These are phyloP conservation scores for Nannochloris sp. DNA, from an alignment of 139 green algal species.

Conservation along the genomic window DNA sequence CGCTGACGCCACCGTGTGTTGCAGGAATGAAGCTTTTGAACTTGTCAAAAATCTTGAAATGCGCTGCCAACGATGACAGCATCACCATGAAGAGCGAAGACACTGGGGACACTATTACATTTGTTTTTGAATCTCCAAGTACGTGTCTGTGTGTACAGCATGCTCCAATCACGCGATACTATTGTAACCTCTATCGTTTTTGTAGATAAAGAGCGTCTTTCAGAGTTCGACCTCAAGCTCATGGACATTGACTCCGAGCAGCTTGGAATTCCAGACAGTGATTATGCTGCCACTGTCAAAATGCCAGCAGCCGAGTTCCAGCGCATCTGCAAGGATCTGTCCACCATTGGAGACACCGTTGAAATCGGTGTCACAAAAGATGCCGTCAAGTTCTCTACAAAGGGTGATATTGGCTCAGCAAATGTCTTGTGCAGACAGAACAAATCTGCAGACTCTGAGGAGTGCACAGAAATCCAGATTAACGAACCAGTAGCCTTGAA, in stretches of 20 bases:
- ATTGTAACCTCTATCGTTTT: neutral
- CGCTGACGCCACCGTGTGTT: neutral
- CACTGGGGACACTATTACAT: conserved; percentile 80
- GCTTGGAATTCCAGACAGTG: conserved; percentile 89
- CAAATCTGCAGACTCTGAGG: conserved; percentile 49
- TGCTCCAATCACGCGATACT: neutral
- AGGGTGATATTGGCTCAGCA: conserved; percentile 89
- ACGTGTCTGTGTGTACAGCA: neutral
- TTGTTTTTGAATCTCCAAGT: conserved; percentile 91
- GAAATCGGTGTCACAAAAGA: conserved; percentile 92
- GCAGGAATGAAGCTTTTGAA: conserved; percentile 86
- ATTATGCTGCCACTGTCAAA: conserved; percentile 78
- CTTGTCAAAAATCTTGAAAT: conserved; percentile 97
- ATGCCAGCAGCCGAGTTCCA: conserved; percentile 89
- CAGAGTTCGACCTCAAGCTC: conserved; percentile 97
- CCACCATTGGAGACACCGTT: conserved; percentile 89
- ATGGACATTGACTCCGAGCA: conserved; percentile 99
- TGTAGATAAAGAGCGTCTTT: conserved; percentile 63
- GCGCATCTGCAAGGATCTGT: conserved; percentile 78
- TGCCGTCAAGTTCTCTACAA: conserved; percentile 92
- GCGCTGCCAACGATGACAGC: conserved; percentile 89
- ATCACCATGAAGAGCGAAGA: conserved; percentile 97
- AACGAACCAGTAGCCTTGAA: conserved; percentile 88
- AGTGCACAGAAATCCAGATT: conserved; percentile 82
- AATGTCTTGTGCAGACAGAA: conserved; percentile 71